These are phyloP conservation scores for Cytospora chrysosperma DNA, from an alignment of 2,329 filamentous ascomycete species.

Conservation along the genomic window DNA sequence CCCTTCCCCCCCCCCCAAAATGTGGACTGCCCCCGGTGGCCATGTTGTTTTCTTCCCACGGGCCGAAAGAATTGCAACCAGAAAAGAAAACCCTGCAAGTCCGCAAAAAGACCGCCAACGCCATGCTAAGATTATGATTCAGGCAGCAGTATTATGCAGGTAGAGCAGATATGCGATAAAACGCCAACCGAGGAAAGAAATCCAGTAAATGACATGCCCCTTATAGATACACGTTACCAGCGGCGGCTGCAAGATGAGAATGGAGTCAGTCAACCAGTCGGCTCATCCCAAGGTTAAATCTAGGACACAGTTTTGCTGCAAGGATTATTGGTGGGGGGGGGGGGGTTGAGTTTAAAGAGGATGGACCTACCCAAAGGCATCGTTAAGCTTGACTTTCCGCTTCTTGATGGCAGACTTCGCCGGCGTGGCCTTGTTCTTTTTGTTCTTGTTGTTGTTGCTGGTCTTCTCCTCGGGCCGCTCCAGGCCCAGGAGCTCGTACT, in stretches of 20 bases:
- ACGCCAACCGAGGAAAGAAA: neutral
- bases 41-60: neutral
- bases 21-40: neutral
- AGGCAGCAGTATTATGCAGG: neutral
- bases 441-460: no score
- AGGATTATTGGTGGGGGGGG: no score
- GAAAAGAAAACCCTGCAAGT: neutral
- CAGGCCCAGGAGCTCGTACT: constrained; percentile 24
- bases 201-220: neutral
- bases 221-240: neutral
- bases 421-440: constrained; percentile 13
- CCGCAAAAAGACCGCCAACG: neutral
- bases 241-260: constrained; percentile 5
- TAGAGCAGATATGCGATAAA: neutral
- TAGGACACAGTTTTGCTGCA: no score
- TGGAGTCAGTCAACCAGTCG: no score
- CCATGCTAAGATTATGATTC: neutral
- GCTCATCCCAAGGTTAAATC: no score
- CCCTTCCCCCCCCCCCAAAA: no score
- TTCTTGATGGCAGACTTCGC: constrained; percentile 12
- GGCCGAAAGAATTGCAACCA: neutral
- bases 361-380: constrained; percentile 22
- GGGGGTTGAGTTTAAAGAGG: no score
- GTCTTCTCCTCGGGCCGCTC: constrained; percentile 17
- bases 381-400: constrained; percentile 17